Evolutionary conservation across 177 flowering plant genomes (phyloP).

Genomic region (Vitis hybrid): DNA sequence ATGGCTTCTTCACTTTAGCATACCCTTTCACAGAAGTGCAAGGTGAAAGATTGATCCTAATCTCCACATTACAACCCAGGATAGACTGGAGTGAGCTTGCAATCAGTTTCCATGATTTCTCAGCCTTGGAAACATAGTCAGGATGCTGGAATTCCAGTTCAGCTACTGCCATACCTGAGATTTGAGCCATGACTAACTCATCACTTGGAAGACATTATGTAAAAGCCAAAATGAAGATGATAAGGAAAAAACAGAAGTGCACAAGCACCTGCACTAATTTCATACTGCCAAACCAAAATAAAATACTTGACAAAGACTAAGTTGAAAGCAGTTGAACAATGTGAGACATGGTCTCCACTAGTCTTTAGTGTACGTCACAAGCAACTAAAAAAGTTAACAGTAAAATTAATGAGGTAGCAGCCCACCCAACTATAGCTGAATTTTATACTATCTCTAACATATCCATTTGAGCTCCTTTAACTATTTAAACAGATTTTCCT

Average conservation of each 20-base stretch:
- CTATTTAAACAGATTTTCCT: too few relatives aligned
- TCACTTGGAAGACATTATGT: neutral
- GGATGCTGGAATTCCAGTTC: slow-evolving; percentile 66
- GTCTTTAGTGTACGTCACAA: too few relatives aligned
- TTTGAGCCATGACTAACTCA: neutral
- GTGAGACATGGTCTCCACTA: too few relatives aligned
- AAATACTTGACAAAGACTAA: too few relatives aligned
- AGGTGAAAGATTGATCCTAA: slow-evolving; percentile 56
- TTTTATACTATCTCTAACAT: too few relatives aligned
- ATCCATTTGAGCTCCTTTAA: too few relatives aligned
- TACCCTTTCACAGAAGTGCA: slow-evolving; percentile 26
- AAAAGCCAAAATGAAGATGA: neutral
- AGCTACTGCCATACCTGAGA: slow-evolving; percentile 71
- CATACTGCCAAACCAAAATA: too few relatives aligned
- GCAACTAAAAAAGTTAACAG: too few relatives aligned
- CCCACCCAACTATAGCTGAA: too few relatives aligned
- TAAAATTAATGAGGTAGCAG: too few relatives aligned
- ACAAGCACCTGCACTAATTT: too few relatives aligned
- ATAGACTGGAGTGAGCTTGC: slow-evolving; percentile 68
- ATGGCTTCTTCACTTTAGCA: slow-evolving; percentile 41
- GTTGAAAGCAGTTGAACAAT: too few relatives aligned
- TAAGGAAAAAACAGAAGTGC: neutral
- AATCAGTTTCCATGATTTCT: slow-evolving; percentile 81
- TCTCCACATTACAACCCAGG: slow-evolving; percentile 76
- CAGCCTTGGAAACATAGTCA: slow-evolving; percentile 64